Percentiles rank a stretch among this genome's conserved stretches.
phyloP scores from a whole-genome alignment of 179 eudicot genomes.

The Gypsophila paniculata region DNA sequence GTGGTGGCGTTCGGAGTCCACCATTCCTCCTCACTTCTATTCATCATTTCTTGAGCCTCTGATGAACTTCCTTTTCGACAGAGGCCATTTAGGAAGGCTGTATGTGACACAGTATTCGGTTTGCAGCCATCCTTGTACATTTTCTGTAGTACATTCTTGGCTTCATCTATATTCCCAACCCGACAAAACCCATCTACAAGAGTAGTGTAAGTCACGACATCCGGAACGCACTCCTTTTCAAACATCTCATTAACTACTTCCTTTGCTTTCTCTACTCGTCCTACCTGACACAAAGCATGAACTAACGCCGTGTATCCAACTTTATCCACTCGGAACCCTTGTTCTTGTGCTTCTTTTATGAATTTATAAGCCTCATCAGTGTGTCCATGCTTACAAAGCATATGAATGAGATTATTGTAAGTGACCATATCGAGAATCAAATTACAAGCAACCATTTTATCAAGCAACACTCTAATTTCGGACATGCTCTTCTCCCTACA shows the following conservation, averaged over 20 bases:
- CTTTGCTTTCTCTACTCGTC: slow-evolving; percentile 50
- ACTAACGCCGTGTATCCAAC: slow-evolving; percentile 65
- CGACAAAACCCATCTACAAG: slow-evolving; percentile 61
- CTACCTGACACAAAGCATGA: slow-evolving; percentile 55
- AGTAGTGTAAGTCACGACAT: slow-evolving; percentile 79
- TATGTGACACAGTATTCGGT: slow-evolving; percentile 74
- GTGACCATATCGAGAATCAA: slow-evolving; percentile 72
- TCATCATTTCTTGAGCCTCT: slow-evolving; percentile 73
- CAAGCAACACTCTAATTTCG: slow-evolving; percentile 52
- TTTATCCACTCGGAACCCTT: slow-evolving; percentile 61
- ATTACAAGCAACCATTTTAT: slow-evolving; percentile 52
- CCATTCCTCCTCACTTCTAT: slow-evolving; percentile 69
- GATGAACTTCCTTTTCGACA: slow-evolving; percentile 56
- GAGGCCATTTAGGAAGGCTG: slow-evolving; percentile 68
- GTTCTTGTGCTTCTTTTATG: slow-evolving; percentile 58
- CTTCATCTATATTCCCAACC: slow-evolving; percentile 52
- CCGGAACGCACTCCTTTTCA: slow-evolving; percentile 56
- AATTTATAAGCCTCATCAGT: slow-evolving; percentile 54
- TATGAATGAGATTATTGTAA: slow-evolving; percentile 65
- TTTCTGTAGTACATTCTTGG: slow-evolving; percentile 54
- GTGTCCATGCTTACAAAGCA: slow-evolving; percentile 64
- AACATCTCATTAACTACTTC: slow-evolving; percentile 67
- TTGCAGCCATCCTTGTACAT: slow-evolving; percentile 66
- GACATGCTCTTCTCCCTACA: slow-evolving; percentile 58
- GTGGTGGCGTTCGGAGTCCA: slow-evolving; percentile 85